These are phyloP conservation scores for Cercospora canescens DNA, from an alignment of 2,329 filamentous ascomycete genomes.

Conservation along the genomic window DNA sequence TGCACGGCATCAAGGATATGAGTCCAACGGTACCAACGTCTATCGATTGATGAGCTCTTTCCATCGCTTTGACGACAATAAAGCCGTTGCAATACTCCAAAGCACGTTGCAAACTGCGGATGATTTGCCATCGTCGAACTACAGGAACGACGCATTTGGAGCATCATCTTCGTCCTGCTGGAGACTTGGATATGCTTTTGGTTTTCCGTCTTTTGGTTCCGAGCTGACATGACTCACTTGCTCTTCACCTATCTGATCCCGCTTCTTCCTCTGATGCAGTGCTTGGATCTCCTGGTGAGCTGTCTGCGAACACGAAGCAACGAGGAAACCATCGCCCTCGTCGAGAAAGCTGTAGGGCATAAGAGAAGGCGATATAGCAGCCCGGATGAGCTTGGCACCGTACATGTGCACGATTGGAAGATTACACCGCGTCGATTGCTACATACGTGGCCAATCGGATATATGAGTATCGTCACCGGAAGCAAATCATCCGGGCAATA, in stretches of 20 bases:
- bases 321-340: constrained; percentile 62
- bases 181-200: constrained; percentile 52
- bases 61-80: constrained; percentile 70
- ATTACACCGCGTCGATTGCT: constrained; percentile 41
- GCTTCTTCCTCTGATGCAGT: constrained; percentile 65
- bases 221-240: constrained; percentile 55
- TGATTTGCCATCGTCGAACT: constrained; percentile 72
- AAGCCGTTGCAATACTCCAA: constrained; percentile 61
- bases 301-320: constrained; percentile 66
- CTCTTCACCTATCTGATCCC: constrained; percentile 68
- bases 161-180: constrained; percentile 35
- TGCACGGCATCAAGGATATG: constrained; percentile 5
- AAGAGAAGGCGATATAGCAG: constrained; percentile 43
- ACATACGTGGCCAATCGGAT: constrained; percentile 52
- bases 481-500: background rate
- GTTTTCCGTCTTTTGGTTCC: constrained; percentile 55
- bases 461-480: constrained; percentile 44
- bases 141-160: constrained; percentile 57
- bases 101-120: constrained; percentile 66
- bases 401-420: constrained; percentile 40
- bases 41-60: constrained; percentile 74
- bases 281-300: constrained; percentile 69
- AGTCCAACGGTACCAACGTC: constrained; percentile 40
- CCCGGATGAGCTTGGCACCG: constrained; percentile 3
- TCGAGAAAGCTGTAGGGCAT: constrained; percentile 41